Percentiles rank a stretch among this genome's conserved stretches.
Conservation (phyloP, 1,284 basidiomycete genomes). For the Ustilago nuda region DNA sequence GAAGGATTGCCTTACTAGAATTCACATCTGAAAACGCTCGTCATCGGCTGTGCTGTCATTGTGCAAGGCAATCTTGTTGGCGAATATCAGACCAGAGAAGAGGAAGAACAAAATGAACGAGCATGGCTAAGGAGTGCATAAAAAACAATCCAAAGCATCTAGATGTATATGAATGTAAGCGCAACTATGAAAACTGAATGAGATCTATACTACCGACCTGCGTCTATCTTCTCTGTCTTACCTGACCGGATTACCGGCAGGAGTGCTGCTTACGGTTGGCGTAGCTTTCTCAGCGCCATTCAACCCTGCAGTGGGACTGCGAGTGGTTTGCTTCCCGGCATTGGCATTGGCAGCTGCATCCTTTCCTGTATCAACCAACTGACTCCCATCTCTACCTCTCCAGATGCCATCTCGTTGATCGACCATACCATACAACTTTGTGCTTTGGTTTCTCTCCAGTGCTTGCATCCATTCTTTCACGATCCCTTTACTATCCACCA, state of each 20-base stretch:
- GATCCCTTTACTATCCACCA: slow-evolving; percentile 77
- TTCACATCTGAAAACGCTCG: too few species aligned
- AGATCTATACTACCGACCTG: not conserved
- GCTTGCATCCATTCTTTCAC: slow-evolving; percentile 77
- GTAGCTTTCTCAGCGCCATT: not conserved
- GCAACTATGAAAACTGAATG: not conserved
- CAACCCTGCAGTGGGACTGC: not conserved
- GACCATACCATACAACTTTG: slow-evolving; percentile 76
- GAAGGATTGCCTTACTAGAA: too few species aligned
- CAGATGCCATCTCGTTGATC: slow-evolving; percentile 78
- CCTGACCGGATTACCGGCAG: not conserved
- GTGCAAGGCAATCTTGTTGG: too few species aligned
- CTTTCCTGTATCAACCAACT: slow-evolving; percentile 59
- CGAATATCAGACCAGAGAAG: too few species aligned
- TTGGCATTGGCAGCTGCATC: slow-evolving; percentile 15
- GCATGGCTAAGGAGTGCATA: too few species aligned
- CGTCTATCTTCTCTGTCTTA: not conserved
- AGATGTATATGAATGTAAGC: too few species aligned
- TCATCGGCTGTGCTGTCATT: too few species aligned
- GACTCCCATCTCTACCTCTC: slow-evolving; percentile 72
- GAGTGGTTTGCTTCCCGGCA: not conserved
- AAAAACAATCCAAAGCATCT: too few species aligned
- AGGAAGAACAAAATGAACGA: too few species aligned
- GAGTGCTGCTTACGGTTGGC: not conserved
- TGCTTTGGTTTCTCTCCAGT: slow-evolving; percentile 78